Evolutionary conservation across 208 protist species (phyloP).

Genomic region (Leishmania tropica): DNA sequence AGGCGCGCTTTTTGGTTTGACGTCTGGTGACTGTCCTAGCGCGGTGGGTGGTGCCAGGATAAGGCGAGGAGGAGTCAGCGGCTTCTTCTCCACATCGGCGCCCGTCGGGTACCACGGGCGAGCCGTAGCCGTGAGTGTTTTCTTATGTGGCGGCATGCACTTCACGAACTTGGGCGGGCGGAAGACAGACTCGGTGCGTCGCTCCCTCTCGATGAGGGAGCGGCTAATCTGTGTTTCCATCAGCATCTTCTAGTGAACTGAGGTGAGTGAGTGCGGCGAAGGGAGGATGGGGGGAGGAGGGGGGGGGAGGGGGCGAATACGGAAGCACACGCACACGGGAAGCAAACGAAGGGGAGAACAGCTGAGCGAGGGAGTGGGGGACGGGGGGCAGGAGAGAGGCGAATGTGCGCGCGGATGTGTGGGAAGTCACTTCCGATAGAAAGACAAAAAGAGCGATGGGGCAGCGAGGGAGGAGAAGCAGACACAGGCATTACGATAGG

Average conservation of each 20-base stretch:
- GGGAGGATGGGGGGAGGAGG: background rate
- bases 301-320: background rate
- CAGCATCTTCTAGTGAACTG: slow-evolving; percentile 29
- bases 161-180: slow-evolving; percentile 61
- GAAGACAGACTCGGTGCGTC: slow-evolving; percentile 66
- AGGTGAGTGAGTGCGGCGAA: background rate
- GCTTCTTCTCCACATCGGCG: slow-evolving; percentile 17
- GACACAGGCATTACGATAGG: background rate
- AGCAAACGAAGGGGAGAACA: background rate
- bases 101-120: slow-evolving; percentile 55
- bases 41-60: slow-evolving; percentile 54
- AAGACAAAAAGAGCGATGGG: background rate
- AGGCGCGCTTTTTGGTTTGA: slow-evolving; percentile 31
- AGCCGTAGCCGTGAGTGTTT: slow-evolving; percentile 50
- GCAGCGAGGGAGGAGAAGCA: background rate
- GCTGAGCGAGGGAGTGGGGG: background rate
- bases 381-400: background rate
- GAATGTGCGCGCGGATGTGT: background rate
- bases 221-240: slow-evolving; percentile 32
- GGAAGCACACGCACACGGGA: background rate
- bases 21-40: slow-evolving; percentile 56
- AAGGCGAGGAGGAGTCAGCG: slow-evolving; percentile 24
- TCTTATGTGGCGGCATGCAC: slow-evolving; percentile 43
- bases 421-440: background rate
- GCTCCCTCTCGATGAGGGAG: slow-evolving; percentile 63